phyloP scores from a whole-genome alignment of 2,329 filamentous ascomycete genomes.

The Calonectria crousiana region DNA sequence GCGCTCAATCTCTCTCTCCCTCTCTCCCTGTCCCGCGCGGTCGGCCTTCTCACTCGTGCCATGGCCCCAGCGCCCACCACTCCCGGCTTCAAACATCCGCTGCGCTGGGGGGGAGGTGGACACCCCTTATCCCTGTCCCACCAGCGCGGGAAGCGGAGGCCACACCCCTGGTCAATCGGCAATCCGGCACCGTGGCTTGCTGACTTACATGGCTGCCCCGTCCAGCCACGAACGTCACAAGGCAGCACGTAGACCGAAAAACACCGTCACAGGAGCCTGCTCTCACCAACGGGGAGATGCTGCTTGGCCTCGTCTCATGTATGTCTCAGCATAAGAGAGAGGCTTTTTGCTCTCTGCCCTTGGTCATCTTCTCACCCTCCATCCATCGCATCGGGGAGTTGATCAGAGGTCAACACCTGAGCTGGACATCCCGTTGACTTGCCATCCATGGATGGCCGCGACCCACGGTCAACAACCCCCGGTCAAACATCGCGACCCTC shows the following conservation, averaged over 20 bases:
- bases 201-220: conserved; percentile 28
- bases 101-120: conserved; percentile 11
- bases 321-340: not conserved
- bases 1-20: not conserved
- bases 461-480: conserved; percentile 1
- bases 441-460: not conserved
- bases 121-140: conserved; percentile 25
- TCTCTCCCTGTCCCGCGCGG: not conserved
- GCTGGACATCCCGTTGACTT: not conserved
- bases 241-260: not conserved
- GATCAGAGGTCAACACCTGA: not conserved
- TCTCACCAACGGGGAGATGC: not conserved
- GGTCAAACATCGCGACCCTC: not conserved
- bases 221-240: not conserved
- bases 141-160: conserved; percentile 11
- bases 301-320: not conserved
- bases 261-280: not conserved
- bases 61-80: conserved; percentile 17
- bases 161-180: conserved; percentile 30
- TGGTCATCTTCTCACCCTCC: not conserved
- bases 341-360: not conserved
- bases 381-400: conserved; percentile 5
- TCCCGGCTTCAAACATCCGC: conserved; percentile 33
- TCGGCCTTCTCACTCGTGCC: not conserved
- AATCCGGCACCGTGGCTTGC: conserved; percentile 37